Evolutionary conservation across 2,329 filamentous ascomycete genomes (phyloP).

Genomic region (Stenocarpella maydis): DNA sequence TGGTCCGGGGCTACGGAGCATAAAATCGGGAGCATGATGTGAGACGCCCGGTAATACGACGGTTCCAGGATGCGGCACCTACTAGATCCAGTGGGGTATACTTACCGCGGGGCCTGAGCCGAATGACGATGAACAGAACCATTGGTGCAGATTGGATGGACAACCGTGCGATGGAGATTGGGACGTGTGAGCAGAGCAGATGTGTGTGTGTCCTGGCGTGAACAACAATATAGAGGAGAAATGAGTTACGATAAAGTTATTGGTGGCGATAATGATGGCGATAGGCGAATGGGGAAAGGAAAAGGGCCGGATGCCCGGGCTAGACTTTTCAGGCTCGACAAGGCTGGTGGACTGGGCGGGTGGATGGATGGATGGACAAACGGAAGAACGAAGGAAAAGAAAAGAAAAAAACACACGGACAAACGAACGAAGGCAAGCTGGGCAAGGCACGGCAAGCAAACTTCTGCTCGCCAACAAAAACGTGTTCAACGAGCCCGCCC

Average conservation of each 20-base stretch:
- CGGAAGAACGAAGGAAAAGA: not conserved
- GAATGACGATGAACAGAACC: not conserved
- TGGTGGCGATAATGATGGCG: not conserved
- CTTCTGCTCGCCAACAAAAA: conserved; percentile 30
- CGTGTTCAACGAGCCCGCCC: conserved; percentile 30
- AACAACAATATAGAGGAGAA: not conserved
- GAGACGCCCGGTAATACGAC: conserved; percentile 21
- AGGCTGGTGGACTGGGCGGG: conserved; percentile 8
- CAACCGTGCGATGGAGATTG: not conserved
- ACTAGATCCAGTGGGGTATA: not conserved
- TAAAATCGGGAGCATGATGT: conserved; percentile 21
- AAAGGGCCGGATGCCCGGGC: not conserved
- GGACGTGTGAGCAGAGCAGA: not conserved
- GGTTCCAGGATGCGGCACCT: conserved; percentile 21
- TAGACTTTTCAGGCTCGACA: conserved; percentile 9
- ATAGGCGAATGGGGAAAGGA: not conserved
- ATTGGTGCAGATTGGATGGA: not conserved
- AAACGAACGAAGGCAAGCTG: not conserved
- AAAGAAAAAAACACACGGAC: not conserved
- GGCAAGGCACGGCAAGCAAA: conserved; percentile 1
- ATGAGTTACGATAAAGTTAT: not conserved
- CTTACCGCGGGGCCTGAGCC: not conserved
- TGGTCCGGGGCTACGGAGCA: conserved; percentile 19
- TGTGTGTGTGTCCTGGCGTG: not conserved
- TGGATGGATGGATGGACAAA: not conserved